Conservation (phyloP, 208 protist species). For the Crithidia thermophila region DNA sequence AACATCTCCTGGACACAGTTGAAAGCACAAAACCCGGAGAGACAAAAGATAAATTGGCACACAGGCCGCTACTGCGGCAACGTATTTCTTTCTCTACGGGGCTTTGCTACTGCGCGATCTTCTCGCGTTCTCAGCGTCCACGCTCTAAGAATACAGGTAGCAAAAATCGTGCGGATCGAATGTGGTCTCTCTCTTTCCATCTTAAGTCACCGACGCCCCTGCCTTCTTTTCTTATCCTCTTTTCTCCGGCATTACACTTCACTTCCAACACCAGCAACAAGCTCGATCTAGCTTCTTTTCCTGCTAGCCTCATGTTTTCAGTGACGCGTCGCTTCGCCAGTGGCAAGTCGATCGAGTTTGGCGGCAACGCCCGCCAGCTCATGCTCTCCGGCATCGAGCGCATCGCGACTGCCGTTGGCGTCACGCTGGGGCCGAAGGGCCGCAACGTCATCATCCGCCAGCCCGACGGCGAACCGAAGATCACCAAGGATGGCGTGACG, state of each 20-base stretch:
- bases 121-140: too few relatives aligned
- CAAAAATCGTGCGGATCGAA: too few relatives aligned
- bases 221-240: slow-evolving; percentile 1
- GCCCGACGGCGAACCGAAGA: slow-evolving; percentile 97
- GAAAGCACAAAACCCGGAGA: too few relatives aligned
- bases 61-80: too few relatives aligned
- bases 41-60: too few relatives aligned
- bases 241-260: background rate
- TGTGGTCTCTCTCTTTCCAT: background rate
- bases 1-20: too few relatives aligned
- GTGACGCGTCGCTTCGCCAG: slow-evolving; percentile 35
- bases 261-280: too few relatives aligned
- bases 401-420: slow-evolving; percentile 97
- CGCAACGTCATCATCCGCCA: slow-evolving; percentile 99
- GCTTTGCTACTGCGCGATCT: too few relatives aligned
- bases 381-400: slow-evolving; percentile 98
- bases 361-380: slow-evolving; percentile 91
- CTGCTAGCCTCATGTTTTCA: slow-evolving; percentile 34
- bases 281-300: background rate
- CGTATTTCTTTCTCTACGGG: too few relatives aligned
- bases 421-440: slow-evolving; percentile 99
- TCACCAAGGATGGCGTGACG: slow-evolving; percentile 99
- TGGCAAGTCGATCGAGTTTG: slow-evolving; percentile 97
- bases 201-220: too few relatives aligned
- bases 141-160: too few relatives aligned